Percentiles rank a stretch among this genome's conserved stretches.
Evolutionary conservation across 2,329 filamentous ascomycete species (phyloP).

Genomic region (Phaeophleospora eucalypticola): DNA sequence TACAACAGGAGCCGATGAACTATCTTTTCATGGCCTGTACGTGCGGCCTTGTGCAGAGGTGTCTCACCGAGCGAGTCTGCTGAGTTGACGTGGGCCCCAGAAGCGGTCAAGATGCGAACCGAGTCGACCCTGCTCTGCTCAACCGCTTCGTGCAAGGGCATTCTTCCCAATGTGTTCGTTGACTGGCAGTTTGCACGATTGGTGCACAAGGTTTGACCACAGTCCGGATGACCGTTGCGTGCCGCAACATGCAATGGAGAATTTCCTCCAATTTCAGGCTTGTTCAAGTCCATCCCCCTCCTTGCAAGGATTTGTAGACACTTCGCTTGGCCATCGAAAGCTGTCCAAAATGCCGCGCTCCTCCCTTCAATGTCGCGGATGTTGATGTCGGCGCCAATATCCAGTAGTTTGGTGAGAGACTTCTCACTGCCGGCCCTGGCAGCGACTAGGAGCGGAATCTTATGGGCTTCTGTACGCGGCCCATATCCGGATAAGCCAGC

Average conservation of each 20-base stretch:
- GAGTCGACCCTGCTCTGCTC: neutral
- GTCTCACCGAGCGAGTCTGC: neutral
- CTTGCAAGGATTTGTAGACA: neutral
- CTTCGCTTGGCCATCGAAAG: neutral
- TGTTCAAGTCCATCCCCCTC: neutral
- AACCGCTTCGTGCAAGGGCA: neutral
- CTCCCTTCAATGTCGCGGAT: neutral
- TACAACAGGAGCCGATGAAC: too few relatives aligned
- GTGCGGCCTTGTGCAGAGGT: neutral
- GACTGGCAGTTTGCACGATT: neutral
- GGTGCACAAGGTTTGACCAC: neutral
- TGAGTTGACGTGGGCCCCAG: neutral
- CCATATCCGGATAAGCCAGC: neutral
- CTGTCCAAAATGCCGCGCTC: neutral
- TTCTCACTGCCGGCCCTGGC: neutral
- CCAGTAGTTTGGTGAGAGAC: neutral
- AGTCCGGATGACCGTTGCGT: neutral
- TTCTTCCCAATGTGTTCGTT: too few relatives aligned
- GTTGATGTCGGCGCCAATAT: neutral
- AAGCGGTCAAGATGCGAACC: neutral
- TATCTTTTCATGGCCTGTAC: too few relatives aligned
- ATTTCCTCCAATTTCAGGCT: neutral
- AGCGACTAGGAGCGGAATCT: neutral
- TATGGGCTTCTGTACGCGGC: neutral
- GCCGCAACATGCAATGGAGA: neutral